A percentile compares a stretch with the other conserved stretches of the same genome.
Conservation (phyloP, 2,329 filamentous ascomycete species). For the Myriosclerotinia duriaeana region DNA sequence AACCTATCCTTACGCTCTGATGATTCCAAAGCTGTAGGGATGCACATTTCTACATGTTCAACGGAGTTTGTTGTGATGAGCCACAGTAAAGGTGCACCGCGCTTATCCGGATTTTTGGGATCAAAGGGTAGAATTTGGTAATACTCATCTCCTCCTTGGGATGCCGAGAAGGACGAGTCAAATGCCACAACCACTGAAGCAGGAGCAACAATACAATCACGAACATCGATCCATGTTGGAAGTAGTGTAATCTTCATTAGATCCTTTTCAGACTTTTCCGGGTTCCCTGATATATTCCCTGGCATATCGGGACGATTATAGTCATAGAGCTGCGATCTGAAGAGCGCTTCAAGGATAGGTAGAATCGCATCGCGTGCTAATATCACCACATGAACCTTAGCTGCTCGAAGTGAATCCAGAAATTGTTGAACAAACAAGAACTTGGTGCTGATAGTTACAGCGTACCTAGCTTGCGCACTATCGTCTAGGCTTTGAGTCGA, state of each 20-base stretch:
- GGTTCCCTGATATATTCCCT: conserved; percentile 35
- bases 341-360: conserved; percentile 53
- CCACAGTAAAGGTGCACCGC: conserved; percentile 33
- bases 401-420: conserved; percentile 46
- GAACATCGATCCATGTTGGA: conserved; percentile 29
- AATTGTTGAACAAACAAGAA: conserved; percentile 60
- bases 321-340: conserved; percentile 45
- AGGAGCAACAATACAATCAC: conserved; percentile 25
- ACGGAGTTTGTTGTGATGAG: conserved; percentile 36
- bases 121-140: conserved; percentile 26
- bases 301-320: conserved; percentile 36
- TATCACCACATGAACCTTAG: conserved; percentile 52
- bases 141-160: conserved; percentile 21
- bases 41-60: conserved; percentile 39
- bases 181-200: conserved; percentile 35
- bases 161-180: conserved; percentile 28
- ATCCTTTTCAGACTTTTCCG: conserved; percentile 29
- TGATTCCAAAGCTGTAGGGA: conserved; percentile 28
- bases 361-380: conserved; percentile 52
- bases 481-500: conserved; percentile 41
- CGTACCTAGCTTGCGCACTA: conserved; percentile 51
- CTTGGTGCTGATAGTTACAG: conserved; percentile 58
- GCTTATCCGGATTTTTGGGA: conserved; percentile 22
- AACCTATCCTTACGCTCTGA: conserved; percentile 32
- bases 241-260: conserved; percentile 34